phyloP scores from a whole-genome alignment of 1,284 basidiomycete species.

The Trichosporon sp. region DNA sequence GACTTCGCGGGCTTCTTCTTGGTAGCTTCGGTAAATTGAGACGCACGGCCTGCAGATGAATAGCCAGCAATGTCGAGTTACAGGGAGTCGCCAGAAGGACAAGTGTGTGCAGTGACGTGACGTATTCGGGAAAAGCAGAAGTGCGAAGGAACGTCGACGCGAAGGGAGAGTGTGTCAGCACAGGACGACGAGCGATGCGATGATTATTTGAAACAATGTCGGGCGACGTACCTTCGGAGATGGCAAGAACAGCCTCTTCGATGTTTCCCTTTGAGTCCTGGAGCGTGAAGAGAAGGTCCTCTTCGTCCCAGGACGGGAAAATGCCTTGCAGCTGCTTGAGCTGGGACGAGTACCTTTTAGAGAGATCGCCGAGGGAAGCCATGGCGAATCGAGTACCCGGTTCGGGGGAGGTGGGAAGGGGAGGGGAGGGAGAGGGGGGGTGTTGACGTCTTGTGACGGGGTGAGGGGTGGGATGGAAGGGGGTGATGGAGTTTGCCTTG shows the following conservation, averaged over 20 bases:
- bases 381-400: constrained; percentile 34
- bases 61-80: neutral
- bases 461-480: too few relatives aligned
- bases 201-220: neutral
- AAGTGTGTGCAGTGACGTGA: neutral
- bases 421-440: neutral
- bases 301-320: constrained; percentile 57
- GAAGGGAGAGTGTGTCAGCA: constrained; percentile 21
- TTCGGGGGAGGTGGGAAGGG: constrained; percentile 1
- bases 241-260: constrained; percentile 55
- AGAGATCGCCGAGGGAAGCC: constrained; percentile 50
- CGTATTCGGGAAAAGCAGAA: neutral
- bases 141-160: neutral
- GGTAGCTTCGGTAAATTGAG: constrained; percentile 56
- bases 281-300: constrained; percentile 53
- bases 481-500: constrained; percentile 19
- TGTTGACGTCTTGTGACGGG: constrained; percentile 16
- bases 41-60: constrained; percentile 50
- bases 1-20: constrained; percentile 53
- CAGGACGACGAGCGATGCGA: neutral
- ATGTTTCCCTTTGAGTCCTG: constrained; percentile 55
- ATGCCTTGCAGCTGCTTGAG: constrained; percentile 51
- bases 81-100: neutral
- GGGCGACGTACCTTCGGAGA: constrained; percentile 51
- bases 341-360: constrained; percentile 50